Evolutionary conservation across 495 filamentous ascomycete species (phyloP).

Genomic region (Geoglossum glabrum): DNA sequence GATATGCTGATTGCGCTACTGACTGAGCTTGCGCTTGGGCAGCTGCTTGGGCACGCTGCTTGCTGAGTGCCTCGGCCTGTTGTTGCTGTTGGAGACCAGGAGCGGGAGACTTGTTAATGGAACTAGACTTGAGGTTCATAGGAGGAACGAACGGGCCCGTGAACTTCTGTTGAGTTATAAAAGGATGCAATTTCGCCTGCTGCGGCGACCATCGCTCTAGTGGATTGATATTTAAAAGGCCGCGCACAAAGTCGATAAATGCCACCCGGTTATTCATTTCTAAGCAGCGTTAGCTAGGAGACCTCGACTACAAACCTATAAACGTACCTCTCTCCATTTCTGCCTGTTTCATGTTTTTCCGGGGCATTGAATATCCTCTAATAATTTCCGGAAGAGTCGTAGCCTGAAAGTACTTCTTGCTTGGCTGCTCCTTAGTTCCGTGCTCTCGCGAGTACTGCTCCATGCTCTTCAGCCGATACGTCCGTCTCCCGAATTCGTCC

Average conservation of each 20-base stretch:
- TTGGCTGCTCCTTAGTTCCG: conserved; percentile 90
- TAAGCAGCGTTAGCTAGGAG: conserved; percentile 18
- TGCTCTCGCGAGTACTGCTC: conserved; percentile 94
- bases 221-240: conserved; percentile 83
- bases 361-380: conserved; percentile 87
- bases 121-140: conserved; percentile 79
- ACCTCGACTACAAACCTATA: not conserved
- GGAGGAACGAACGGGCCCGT: conserved; percentile 93
- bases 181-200: conserved; percentile 92
- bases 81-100: conserved; percentile 96
- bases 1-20: conserved; percentile 31
- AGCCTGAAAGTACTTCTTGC: conserved; percentile 97
- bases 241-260: conserved; percentile 99
- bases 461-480: conserved; percentile 86
- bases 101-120: conserved; percentile 66
- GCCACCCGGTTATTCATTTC: conserved; percentile 95
- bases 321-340: conserved; percentile 88
- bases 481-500: conserved; percentile 76
- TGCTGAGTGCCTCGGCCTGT: conserved; percentile 76
- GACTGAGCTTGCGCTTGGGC: conserved; percentile 29
- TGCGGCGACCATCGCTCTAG: conserved; percentile 96
- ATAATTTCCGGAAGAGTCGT: conserved; percentile 93
- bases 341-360: conserved; percentile 97
- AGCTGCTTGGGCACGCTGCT: conserved; percentile 51
- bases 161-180: conserved; percentile 97